A percentile compares a stretch with the other conserved stretches of the same genome.
phyloP scores from a whole-genome alignment of 1,284 basidiomycete genomes.

The Phylloboletellus chloephorus region DNA sequence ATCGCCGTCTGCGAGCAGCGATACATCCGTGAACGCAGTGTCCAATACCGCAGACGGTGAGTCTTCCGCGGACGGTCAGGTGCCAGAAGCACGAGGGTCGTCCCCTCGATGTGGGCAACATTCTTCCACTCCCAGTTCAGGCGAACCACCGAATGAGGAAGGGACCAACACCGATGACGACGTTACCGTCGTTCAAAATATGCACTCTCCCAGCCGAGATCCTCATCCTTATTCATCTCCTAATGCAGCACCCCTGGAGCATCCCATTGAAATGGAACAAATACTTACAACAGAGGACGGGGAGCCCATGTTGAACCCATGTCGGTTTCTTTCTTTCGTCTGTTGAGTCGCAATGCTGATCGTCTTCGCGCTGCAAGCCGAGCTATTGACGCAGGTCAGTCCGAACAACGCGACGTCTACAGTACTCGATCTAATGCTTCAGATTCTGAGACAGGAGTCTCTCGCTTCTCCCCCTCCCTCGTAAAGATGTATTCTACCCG shows the following conservation, averaged over 20 bases:
- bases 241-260: conserved; percentile 17
- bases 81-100: conserved; percentile 6
- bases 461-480: conserved; percentile 55
- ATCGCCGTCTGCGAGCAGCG: conserved; percentile 19
- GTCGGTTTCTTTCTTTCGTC: conserved; percentile 31
- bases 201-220: conserved; percentile 21
- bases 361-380: conserved; percentile 38
- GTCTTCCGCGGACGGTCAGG: conserved; percentile 7
- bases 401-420: conserved; percentile 12
- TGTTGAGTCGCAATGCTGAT: conserved; percentile 2
- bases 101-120: conserved; percentile 8
- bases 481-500: conserved; percentile 31
- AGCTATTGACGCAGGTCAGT: conserved; percentile 57
- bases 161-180: conserved; percentile 17
- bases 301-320: conserved; percentile 62
- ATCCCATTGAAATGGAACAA: conserved; percentile 42
- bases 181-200: conserved; percentile 12
- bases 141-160: conserved; percentile 8
- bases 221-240: conserved; percentile 19
- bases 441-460: conserved; percentile 44
- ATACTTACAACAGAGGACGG: conserved; percentile 57
- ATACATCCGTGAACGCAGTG: conserved; percentile 25
- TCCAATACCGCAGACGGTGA: conserved; percentile 25
- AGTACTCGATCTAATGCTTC: conserved; percentile 30
- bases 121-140: conserved; percentile 11